Conservation (phyloP, 2,329 filamentous ascomycete genomes). For the Neurospora sp. region DNA sequence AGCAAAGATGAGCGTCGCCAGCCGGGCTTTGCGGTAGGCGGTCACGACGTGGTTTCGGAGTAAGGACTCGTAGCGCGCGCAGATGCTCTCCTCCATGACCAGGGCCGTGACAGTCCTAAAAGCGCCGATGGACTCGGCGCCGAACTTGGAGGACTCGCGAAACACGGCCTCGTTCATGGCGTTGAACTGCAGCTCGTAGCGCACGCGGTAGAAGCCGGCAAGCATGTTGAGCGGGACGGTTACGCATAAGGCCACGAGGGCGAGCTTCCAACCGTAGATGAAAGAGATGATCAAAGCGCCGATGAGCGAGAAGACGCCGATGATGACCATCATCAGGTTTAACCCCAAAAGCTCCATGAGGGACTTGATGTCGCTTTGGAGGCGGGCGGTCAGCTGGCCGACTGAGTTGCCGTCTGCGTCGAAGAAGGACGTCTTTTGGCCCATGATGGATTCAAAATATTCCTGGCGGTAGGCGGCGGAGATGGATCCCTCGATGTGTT, state of each 20-base stretch:
- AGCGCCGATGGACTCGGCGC: conserved; percentile 62
- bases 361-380: conserved; percentile 47
- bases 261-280: conserved; percentile 67
- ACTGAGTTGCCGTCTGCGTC: conserved; percentile 50
- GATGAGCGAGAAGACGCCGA: conserved; percentile 55
- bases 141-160: conserved; percentile 63
- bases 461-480: conserved; percentile 47
- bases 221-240: conserved; percentile 40
- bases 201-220: conserved; percentile 41
- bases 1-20: conserved; percentile 56
- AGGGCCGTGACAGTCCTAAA: conserved; percentile 64
- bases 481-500: conserved; percentile 36
- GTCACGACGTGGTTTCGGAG: conserved; percentile 47
- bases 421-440: conserved; percentile 50
- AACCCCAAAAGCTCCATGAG: conserved; percentile 53
- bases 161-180: conserved; percentile 60
- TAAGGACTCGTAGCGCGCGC: conserved; percentile 48
- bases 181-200: conserved; percentile 57
- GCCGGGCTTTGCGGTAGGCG: conserved; percentile 52
- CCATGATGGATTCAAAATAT: conserved; percentile 51
- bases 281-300: conserved; percentile 60
- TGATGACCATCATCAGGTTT: conserved; percentile 53
- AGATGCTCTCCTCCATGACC: conserved; percentile 59
- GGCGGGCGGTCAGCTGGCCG: conserved; percentile 48
- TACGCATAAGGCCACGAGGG: conserved; percentile 56